A percentile compares a stretch with the other conserved stretches of the same genome.
phyloP scores from a whole-genome alignment of 352 stramenopile genomes.

The Blastocystis sp. region DNA sequence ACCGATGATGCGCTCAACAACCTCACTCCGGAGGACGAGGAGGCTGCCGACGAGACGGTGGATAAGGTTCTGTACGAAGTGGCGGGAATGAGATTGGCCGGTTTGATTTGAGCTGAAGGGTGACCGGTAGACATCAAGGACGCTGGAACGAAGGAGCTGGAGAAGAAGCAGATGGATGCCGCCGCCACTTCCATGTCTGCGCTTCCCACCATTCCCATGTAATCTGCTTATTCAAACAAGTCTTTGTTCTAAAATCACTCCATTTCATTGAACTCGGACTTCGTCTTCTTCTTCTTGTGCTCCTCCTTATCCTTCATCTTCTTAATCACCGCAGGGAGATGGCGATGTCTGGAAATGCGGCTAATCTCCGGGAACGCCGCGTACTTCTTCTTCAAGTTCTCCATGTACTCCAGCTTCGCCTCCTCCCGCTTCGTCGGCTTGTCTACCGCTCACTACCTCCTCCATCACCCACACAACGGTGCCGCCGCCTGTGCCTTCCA shows the following conservation, averaged over 20 bases:
- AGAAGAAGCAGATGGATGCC: neutral
- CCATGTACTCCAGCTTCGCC: slow-evolving; percentile 89
- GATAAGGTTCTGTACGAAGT: slow-evolving; percentile 58
- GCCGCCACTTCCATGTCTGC: neutral
- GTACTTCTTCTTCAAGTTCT: slow-evolving; percentile 92
- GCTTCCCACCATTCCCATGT: neutral
- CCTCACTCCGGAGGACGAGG: slow-evolving; percentile 20
- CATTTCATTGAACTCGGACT: slow-evolving; percentile 62
- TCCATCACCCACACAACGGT: slow-evolving; percentile 83
- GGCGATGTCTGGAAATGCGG: slow-evolving; percentile 82
- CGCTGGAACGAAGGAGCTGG: neutral
- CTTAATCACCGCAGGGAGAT: slow-evolving; percentile 94
- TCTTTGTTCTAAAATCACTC: slow-evolving; percentile 33
- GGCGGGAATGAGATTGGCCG: slow-evolving; percentile 2
- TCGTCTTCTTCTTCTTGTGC: slow-evolving; percentile 74
- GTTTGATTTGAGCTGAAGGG: neutral
- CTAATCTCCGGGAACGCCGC: slow-evolving; percentile 89
- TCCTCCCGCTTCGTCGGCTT: slow-evolving; percentile 77
- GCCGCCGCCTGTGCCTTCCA: slow-evolving; percentile 94
- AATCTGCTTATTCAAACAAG: neutral
- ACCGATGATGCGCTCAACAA: neutral
- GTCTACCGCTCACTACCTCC: slow-evolving; percentile 74
- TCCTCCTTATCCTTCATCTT: slow-evolving; percentile 87
- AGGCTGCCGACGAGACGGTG: slow-evolving; percentile 64
- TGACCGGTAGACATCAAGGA: neutral